Evolutionary conservation across 257 asterid genomes (phyloP).

Genomic region (Datura wrightii): DNA sequence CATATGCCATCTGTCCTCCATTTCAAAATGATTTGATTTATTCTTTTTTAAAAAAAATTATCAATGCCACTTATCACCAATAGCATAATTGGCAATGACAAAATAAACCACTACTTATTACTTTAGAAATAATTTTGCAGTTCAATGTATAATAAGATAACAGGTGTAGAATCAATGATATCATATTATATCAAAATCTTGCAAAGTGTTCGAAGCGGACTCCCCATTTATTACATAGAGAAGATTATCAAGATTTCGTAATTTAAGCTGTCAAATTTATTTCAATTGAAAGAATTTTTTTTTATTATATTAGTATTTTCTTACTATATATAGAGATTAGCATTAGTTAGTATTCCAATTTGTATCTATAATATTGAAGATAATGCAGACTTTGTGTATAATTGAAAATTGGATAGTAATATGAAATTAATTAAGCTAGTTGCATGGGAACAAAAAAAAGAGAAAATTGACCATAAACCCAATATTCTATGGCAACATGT

Average conservation of each 20-base stretch:
- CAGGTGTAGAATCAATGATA: constrained; percentile 24
- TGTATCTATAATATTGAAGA: background rate
- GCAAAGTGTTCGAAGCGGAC: background rate
- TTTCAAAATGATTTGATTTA: constrained; percentile 5
- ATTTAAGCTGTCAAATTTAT: too few relatives aligned
- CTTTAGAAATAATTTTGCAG: background rate
- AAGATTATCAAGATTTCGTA: too few relatives aligned
- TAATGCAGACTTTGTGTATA: background rate
- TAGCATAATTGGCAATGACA: constrained; percentile 18
- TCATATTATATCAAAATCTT: background rate
- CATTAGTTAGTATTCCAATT: background rate
- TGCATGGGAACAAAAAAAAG: constrained; percentile 2
- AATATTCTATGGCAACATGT: constrained; percentile 25
- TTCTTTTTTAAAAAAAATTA: background rate
- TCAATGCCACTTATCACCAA: constrained; percentile 11
- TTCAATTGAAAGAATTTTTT: too few relatives aligned
- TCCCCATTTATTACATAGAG: too few relatives aligned
- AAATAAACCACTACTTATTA: constrained; percentile 18
- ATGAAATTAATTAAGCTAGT: background rate
- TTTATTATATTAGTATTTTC: too few relatives aligned
- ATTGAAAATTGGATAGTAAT: constrained; percentile 1
- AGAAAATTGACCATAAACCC: constrained; percentile 24
- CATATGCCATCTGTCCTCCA: constrained; percentile 31
- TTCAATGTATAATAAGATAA: constrained; percentile 21
- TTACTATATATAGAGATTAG: too few relatives aligned